Conservation (phyloP, 1,284 basidiomycete genomes). For the Cryptococcus depauperatus region DNA sequence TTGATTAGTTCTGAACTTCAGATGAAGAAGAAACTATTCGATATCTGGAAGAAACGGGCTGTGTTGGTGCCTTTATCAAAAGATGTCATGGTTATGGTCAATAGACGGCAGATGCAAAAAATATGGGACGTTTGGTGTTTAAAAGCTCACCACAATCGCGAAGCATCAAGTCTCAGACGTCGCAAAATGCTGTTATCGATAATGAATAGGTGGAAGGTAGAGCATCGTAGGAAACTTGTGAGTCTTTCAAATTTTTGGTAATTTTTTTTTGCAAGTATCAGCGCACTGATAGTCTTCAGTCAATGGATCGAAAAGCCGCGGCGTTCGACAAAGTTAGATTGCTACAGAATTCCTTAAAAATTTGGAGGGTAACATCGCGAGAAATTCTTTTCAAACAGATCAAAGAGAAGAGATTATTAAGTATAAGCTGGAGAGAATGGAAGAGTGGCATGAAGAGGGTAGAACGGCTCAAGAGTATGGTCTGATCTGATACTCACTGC, state of each 20-base stretch:
- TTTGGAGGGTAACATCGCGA: slow-evolving; percentile 11
- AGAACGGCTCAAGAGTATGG: slow-evolving; percentile 6
- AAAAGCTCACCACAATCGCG: slow-evolving; percentile 8
- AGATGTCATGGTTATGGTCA: slow-evolving; percentile 1
- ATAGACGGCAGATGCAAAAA: slow-evolving; percentile 9
- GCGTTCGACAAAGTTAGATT: slow-evolving; percentile 3
- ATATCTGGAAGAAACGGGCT: slow-evolving; percentile 15
- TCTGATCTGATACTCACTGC: neutral
- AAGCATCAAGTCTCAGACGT: slow-evolving; percentile 7
- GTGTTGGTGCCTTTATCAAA: slow-evolving; percentile 10
- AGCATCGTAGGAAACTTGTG: slow-evolving; percentile 6
- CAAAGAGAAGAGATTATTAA: slow-evolving; percentile 8
- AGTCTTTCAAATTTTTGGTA: neutral
- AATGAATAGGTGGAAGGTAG: slow-evolving; percentile 11
- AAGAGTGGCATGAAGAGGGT: neutral
- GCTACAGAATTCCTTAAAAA: slow-evolving; percentile 3
- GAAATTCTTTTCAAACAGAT: slow-evolving; percentile 9
- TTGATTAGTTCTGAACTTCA: neutral
- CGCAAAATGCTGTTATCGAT: slow-evolving; percentile 7
- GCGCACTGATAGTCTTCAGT: slow-evolving; percentile 2
- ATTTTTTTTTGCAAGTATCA: too few species aligned
- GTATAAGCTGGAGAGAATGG: slow-evolving; percentile 5
- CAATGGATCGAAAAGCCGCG: slow-evolving; percentile 5
- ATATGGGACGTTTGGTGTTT: slow-evolving; percentile 21
- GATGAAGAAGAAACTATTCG: slow-evolving; percentile 6